These are phyloP conservation scores for Rhizopogon hawkerae DNA, from an alignment of 1,284 basidiomycete genomes.

Conservation along the genomic window DNA sequence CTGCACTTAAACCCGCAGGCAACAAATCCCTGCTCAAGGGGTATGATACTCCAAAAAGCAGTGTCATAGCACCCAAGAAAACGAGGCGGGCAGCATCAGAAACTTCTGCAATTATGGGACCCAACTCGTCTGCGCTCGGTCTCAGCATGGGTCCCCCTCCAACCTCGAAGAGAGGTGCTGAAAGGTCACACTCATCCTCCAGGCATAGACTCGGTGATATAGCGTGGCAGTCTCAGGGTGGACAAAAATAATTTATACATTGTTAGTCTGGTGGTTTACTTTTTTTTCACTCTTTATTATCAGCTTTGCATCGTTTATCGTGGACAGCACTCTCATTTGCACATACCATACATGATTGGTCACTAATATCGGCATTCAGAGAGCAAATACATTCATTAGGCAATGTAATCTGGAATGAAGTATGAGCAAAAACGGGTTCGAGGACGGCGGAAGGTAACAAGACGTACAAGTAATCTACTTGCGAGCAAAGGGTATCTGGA, in stretches of 20 bases:
- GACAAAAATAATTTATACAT: slow-evolving; percentile 3
- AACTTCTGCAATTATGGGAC: slow-evolving; percentile 34
- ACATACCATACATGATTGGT: slow-evolving; percentile 17
- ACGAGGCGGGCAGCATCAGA: slow-evolving; percentile 64
- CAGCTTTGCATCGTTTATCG: slow-evolving; percentile 5
- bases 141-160: slow-evolving; percentile 6
- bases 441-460: neutral
- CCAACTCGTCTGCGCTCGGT: slow-evolving; percentile 16
- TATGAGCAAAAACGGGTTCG: neutral
- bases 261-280: neutral
- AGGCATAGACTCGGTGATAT: slow-evolving; percentile 47
- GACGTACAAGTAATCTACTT: slow-evolving; percentile 19
- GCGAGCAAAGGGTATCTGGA: slow-evolving; percentile 75
- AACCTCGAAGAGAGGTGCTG: slow-evolving; percentile 17
- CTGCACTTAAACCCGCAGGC: slow-evolving; percentile 48
- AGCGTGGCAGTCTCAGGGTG: slow-evolving; percentile 31
- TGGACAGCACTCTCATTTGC: slow-evolving; percentile 18
- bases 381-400: slow-evolving; percentile 7
- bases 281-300: slow-evolving; percentile 13
- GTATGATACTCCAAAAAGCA: slow-evolving; percentile 33
- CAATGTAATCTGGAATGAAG: neutral
- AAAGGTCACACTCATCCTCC: slow-evolving; percentile 24
- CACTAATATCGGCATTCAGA: slow-evolving; percentile 18
- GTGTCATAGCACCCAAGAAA: slow-evolving; percentile 56
- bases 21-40: slow-evolving; percentile 29